phyloP scores from a whole-genome alignment of 495 filamentous ascomycete species.

The Xylaria scruposa region DNA sequence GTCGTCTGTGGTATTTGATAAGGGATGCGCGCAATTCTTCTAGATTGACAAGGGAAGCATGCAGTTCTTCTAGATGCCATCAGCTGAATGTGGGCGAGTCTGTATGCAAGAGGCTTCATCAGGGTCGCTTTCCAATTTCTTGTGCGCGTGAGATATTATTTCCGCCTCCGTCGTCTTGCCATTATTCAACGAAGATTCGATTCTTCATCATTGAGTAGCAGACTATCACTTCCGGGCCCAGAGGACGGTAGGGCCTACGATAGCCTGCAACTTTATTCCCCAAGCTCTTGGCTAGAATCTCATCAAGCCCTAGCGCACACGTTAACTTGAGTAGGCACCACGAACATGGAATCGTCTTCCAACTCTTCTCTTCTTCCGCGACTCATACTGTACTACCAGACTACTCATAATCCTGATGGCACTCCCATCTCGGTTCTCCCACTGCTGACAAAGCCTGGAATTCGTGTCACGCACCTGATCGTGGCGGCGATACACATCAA shows the following conservation, averaged over 20 bases:
- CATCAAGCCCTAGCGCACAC: no score
- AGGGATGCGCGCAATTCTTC: no score
- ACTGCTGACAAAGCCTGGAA: slow-evolving; percentile 63
- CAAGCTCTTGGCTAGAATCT: no score
- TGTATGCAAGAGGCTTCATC: neutral
- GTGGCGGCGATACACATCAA: slow-evolving; percentile 84
- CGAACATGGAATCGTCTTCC: slow-evolving; percentile 31
- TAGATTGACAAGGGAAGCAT: neutral
- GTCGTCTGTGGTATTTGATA: neutral
- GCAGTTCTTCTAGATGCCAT: neutral
- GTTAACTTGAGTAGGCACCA: slow-evolving; percentile 18
- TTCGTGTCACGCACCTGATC: slow-evolving; percentile 72
- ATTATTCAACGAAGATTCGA: neutral
- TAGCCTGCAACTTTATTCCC: neutral
- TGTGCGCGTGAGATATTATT: neutral
- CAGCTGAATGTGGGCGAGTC: neutral
- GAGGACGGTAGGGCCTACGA: neutral
- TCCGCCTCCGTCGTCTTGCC: neutral
- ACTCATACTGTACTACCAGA: slow-evolving; percentile 70
- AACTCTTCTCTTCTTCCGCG: slow-evolving; percentile 29
- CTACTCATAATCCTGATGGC: slow-evolving; percentile 63
- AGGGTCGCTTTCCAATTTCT: neutral
- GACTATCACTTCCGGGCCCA: neutral
- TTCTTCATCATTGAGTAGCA: neutral
- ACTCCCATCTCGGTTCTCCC: slow-evolving; percentile 73